Base-by-base conservation (phyloP, 345 rosid genomes). In the Eucalyptus fibrosa region DNA sequence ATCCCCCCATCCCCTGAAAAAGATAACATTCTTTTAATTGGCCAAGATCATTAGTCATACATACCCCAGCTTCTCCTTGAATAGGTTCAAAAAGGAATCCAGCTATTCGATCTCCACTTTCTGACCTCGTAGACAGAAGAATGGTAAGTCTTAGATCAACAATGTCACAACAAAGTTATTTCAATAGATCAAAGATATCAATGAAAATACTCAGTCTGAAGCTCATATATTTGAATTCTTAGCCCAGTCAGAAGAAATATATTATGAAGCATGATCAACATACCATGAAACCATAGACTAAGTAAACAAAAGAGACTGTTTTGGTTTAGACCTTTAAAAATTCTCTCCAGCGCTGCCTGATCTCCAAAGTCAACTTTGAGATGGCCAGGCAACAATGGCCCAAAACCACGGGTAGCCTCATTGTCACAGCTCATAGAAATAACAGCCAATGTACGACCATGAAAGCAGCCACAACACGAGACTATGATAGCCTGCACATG, bases 41-140 rank as follows among this genome's bases (percentile, higher is more conserved):
- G 85, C 7, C 47, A 24, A 77, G 47, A 77, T 40, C 42, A 26
- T 77, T 6, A 37, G 88, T 13, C 77, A 89, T 13, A 92, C 95
- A 90, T 96, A 98, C 99, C 94, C 99, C 98, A 89, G 99, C 99
- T 92, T 98, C 99, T 85, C 99, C 99, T 96, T 97, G 99, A 92
- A 98, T 96, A 24, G 99, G 99, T 91, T 98, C 99, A 50, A 97
- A 98, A 90, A 98, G 97, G 94, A 96, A 97, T 92, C 97, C 99
- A 2, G 99, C 97, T 65, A 97, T 95, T 86, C 80, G 93, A 81
- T 97, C 95, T 93, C 97, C 99, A 40, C 89, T 91, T 88, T 97
- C 98, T 97, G 83, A 56, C 88, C 30, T 87, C 49, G 5, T 30
- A 87, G 62, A 34, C 13, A 80, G 24, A 30, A 67, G 37, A n/a